These are phyloP conservation scores for Pascua sp. DNA, from an alignment of 1,284 basidiomycete genomes.

Conservation along the genomic window DNA sequence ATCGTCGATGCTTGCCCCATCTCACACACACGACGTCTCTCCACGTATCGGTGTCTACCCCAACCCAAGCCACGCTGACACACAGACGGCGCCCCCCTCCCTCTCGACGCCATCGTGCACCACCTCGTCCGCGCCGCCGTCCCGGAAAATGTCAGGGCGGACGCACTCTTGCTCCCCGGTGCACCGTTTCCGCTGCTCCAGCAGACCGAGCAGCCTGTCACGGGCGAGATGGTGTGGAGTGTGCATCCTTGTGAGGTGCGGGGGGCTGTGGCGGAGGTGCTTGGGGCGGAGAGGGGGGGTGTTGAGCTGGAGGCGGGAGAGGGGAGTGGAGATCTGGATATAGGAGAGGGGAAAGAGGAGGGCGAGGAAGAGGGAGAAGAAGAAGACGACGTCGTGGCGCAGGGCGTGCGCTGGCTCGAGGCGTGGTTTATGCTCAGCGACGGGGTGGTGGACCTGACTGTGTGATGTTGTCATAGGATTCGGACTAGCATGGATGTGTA, in stretches of 20 bases:
- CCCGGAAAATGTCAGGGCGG: not conserved
- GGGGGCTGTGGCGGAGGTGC: slow-evolving; percentile 27
- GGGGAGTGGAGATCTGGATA: too few species aligned
- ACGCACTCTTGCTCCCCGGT: slow-evolving; percentile 21
- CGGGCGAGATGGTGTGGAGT: slow-evolving; percentile 27
- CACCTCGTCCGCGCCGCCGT: slow-evolving; percentile 4
- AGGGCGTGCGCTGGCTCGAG: slow-evolving; percentile 31
- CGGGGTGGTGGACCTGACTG: slow-evolving; percentile 25
- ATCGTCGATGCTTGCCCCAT: too few species aligned
- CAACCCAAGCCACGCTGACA: too few species aligned
- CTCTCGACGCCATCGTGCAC: slow-evolving; percentile 12
- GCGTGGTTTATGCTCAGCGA: slow-evolving; percentile 37
- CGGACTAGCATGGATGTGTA: too few species aligned
- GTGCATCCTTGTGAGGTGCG: slow-evolving; percentile 35
- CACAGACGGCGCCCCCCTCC: slow-evolving; percentile 27
- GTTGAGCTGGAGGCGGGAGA: not conserved
- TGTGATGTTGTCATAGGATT: too few species aligned
- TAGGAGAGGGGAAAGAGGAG: too few species aligned
- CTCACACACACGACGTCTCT: too few species aligned
- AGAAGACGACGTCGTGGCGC: too few species aligned
- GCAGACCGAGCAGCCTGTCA: slow-evolving; percentile 30
- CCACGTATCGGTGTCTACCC: too few species aligned
- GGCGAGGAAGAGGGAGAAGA: too few species aligned
- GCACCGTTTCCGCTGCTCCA: slow-evolving; percentile 35
- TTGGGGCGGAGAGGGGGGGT: slow-evolving; percentile 10